Evolutionary conservation across 352 stramenopile species (phyloP).

Genomic region (Phytophthora pisi): DNA sequence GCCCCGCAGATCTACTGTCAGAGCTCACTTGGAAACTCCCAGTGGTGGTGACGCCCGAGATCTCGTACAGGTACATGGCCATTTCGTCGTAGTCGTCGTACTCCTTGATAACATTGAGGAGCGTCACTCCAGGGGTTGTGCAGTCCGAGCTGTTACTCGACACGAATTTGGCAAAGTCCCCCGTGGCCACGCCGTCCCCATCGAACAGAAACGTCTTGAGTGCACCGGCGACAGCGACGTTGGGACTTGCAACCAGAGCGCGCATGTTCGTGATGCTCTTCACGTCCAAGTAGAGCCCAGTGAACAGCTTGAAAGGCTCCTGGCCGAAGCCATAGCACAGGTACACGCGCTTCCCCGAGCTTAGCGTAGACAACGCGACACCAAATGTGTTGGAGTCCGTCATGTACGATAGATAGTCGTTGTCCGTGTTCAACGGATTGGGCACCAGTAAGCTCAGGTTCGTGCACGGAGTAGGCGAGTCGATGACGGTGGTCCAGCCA

Average conservation of each 20-base stretch:
- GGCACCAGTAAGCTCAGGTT: conserved; percentile 45
- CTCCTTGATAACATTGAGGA: conserved; percentile 66
- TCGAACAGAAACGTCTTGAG: conserved; percentile 72
- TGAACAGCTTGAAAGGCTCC: conserved; percentile 62
- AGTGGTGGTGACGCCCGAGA: conserved; percentile 41
- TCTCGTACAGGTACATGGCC: conserved; percentile 77
- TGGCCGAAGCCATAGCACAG: conserved; percentile 70
- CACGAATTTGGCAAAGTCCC: conserved; percentile 74
- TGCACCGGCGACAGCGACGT: conserved; percentile 46
- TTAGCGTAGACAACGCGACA: conserved; percentile 48
- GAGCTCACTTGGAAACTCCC: conserved; percentile 55
- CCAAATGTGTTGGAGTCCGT: conserved; percentile 37
- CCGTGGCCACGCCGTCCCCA: conserved; percentile 59
- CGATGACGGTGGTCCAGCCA: conserved; percentile 46
- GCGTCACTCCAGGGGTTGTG: conserved; percentile 39
- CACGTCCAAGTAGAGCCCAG: conserved; percentile 53
- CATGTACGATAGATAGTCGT: conserved; percentile 57
- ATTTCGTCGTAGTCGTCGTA: conserved; percentile 69
- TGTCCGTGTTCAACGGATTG: conserved; percentile 37
- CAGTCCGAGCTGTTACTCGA: conserved; percentile 37
- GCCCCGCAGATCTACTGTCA: conserved; percentile 37
- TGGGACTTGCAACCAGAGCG: conserved; percentile 43
- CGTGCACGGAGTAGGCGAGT: conserved; percentile 31
- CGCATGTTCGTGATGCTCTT: conserved; percentile 69
- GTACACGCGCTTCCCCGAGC: conserved; percentile 58